Base-by-base conservation (phyloP, 768 basidiomycete genomes). In the Russula lepida region DNA sequence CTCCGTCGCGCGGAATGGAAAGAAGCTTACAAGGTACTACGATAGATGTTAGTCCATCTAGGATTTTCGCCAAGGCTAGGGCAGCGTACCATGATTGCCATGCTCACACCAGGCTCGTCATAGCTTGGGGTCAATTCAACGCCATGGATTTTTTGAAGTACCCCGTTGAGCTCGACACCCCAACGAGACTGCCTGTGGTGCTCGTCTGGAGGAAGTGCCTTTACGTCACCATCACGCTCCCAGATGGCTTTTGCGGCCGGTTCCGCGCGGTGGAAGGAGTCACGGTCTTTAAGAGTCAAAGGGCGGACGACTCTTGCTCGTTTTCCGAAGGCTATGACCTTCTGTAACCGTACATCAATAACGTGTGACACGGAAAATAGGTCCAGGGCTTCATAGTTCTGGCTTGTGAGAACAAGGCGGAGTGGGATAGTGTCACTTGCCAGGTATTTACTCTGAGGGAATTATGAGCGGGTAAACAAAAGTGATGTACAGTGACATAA, bases 261-360 rank as follows among this genome's bases (percentile, higher is more conserved):
- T 5, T 60, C 39, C 9, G n/a, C 32, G 27, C 51, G 37, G 48
- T 60, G 19, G 47, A 53, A 57, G 27, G 49, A 19, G 19, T 2
- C 28, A 15, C 35, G 49, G 30, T 56, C 25, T 37, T 2, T 28
- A 19, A 64, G 43, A 5, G 41, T 23, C 7, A 62, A 35, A 1
- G 50, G 58, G 28, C 32, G 25, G 17, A 57, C 12, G 17, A 23
- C 15, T n/a, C 43, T 15, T 21, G 37, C 58, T 19, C 55, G 11
- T 8, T 64, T 21, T 47, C 64, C 64, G 39, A 66, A 66, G 8
- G 32, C 58, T 12, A 66, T 28, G 12, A 43, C 51, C 39, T 57
- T 64, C 13, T 56, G 27, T 17, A 66, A 32, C n/a, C 52, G 62
- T 33, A 64, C 62, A 4, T 64, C 41, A 28, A 64, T 60, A 8